Base-by-base conservation (phyloP, 192 early-diverging fungal species). In the Dispira parvispora region DNA sequence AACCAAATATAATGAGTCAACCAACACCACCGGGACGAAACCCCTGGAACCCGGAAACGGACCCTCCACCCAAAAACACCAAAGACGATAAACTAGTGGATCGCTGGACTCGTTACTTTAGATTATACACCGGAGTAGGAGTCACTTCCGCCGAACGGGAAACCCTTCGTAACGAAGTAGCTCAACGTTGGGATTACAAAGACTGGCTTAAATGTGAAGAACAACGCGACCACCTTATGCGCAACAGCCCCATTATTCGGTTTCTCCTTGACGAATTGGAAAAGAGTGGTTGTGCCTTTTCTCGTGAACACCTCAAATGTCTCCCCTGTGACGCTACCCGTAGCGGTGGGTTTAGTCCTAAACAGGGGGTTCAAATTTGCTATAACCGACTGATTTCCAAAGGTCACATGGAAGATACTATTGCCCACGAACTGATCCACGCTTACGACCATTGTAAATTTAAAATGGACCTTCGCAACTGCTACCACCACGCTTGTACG, bases 341-440 rank as follows among this genome's bases (percentile, higher is more conserved):
- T 42, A 81, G 86, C n/a, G 94, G 92, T 46, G 94, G 92, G 11
- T 97, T 90, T 60, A 79, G 86, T 12, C 86, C 85, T 0, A 78
- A 85, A 2, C 69, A 78, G 43, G 88, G 89, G 46, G 82, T 96
- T 61, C 73, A 94, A 25, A 75, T 97, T 32, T 97, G 94, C 72
- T 83, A 90, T 67, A 92, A 94, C 70, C 75, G 76, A 64, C 75
- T 97, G 56, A 69, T 77, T 38, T 77, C 78, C 45, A 91, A 88
- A 68, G 75, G 75, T n/a, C 90, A 91, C 64, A 75, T 87, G 75
- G 91, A 94, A 69, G 86, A 90, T 62, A 92, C 91, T 2, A 86
- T 97, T 79, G 87, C 88, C 9, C 94, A 97, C 65, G 94, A 97
- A 68, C 84, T 90, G 85, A 74, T 90, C 27, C 88, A 90, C 65